phyloP scores from a whole-genome alignment of 2,329 filamentous ascomycete species.

The Botrytis squamosa region DNA sequence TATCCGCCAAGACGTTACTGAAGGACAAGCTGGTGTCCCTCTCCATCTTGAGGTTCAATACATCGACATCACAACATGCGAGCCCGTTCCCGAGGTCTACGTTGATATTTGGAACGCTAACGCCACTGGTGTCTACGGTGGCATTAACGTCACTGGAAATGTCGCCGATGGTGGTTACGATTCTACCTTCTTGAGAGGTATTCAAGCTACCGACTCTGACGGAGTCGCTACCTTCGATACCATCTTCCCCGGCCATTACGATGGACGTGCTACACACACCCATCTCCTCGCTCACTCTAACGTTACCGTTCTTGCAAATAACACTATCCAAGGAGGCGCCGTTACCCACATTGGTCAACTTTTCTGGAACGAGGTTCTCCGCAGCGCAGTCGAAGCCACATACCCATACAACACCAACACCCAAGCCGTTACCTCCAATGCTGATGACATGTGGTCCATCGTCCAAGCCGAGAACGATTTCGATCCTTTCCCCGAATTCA shows the following conservation, averaged over 20 bases:
- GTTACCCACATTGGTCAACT: conserved; percentile 57
- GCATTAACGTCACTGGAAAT: conserved; percentile 29
- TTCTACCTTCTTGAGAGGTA: conserved; percentile 42
- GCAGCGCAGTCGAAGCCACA: conserved; percentile 46
- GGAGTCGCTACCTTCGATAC: conserved; percentile 45
- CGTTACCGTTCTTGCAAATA: conserved; percentile 34
- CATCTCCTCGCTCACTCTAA: conserved; percentile 45
- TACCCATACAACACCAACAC: conserved; percentile 47
- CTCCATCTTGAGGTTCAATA: conserved; percentile 53
- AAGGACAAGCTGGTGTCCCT: conserved; percentile 49
- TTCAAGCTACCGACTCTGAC: conserved; percentile 43
- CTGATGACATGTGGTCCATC: conserved; percentile 46
- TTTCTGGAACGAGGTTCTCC: conserved; percentile 57
- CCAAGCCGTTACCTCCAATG: conserved; percentile 47
- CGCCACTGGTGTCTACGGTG: conserved; percentile 43
- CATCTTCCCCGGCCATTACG: conserved; percentile 49
- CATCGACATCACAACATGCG: conserved; percentile 46
- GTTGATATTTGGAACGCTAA: conserved; percentile 46
- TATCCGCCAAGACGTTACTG: conserved; percentile 48
- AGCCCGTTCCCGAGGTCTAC: conserved; percentile 39
- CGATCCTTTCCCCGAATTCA: conserved; percentile 54
- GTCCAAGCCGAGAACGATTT: conserved; percentile 48
- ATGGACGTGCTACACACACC: conserved; percentile 48
- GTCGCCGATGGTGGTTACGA: conserved; percentile 34
- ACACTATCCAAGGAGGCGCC: conserved; percentile 49